Conservation (phyloP, 2,329 filamentous ascomycete species). For the Endoconidiophora polonica region DNA sequence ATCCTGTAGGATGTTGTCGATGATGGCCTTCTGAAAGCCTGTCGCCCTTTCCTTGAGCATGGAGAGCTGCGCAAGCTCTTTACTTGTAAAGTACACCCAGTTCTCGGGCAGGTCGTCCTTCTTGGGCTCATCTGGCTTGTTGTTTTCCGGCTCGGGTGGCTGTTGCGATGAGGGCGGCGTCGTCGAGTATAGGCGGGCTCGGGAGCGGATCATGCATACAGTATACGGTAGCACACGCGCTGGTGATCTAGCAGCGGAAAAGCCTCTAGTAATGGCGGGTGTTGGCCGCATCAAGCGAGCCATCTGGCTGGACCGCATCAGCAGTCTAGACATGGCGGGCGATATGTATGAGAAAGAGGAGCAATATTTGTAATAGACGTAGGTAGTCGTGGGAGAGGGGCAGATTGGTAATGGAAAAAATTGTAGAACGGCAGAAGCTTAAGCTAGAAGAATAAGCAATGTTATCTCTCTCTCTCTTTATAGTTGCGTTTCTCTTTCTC, state of each 20-base stretch:
- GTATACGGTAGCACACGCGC: constrained; percentile 13
- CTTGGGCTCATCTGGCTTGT: not conserved
- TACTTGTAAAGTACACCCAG: constrained; percentile 30
- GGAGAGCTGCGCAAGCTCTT: constrained; percentile 36
- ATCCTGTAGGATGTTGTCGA: constrained; percentile 43
- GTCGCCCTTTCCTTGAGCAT: constrained; percentile 46
- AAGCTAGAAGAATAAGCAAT: not conserved
- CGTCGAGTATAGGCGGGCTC: constrained; percentile 24
- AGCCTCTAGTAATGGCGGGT: not conserved
- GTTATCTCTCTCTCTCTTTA: not conserved
- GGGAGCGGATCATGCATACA: constrained; percentile 16
- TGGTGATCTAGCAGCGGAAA: not conserved
- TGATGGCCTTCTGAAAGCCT: constrained; percentile 38
- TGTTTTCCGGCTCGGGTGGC: constrained; percentile 21
- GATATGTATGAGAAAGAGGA: constrained; percentile 13
- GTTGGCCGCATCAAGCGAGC: constrained; percentile 40
- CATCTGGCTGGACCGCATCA: constrained; percentile 50
- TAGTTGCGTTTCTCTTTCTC: not conserved
- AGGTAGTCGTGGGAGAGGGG: not conserved
- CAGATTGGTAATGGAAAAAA: not conserved
- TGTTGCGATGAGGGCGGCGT: constrained; percentile 19
- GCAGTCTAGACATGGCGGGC: constrained; percentile 43
- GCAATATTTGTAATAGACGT: not conserved
- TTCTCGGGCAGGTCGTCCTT: constrained; percentile 23
- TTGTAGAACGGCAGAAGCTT: not conserved